Base-by-base conservation (phyloP, 495 filamentous ascomycete genomes). In the Talaromyces nanjingensis region DNA sequence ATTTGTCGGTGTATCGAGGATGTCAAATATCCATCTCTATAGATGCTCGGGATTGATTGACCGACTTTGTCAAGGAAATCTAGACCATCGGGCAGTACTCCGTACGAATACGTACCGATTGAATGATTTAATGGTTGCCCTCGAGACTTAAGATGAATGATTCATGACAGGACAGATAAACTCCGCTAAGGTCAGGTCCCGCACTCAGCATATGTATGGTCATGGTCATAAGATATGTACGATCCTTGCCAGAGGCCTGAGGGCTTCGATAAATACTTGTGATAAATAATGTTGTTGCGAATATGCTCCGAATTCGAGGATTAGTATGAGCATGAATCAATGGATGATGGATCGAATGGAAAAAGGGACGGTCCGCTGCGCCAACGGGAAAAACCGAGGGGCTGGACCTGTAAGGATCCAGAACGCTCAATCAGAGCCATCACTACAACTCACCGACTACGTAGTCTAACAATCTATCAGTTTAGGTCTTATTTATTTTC, bases 121-220 rank as follows among this genome's bases (percentile, higher is more conserved):
- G 45, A 49, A 49, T 20, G n/a, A 49, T 49, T 20, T 49, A n/a
- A 18, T 20, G 45, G 42, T 49, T 18, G 9, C 6, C 2, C 45
- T 2, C 7, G 45, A 6, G 16, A 42, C 37, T 42, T 42, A 14
- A 9, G 37, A 42, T 42, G 37, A 42, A 14, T 42, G 14, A 20
- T 20, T 22, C 45, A 49, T 49, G 45, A 55, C 49, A 20, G 22
- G 49, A 9, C 33, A 20, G n/a, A 53, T 24, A 53, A 14, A 24
- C n/a, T 53, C 18, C 58, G 20, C 58, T 60, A 60, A 45, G 58
- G 58, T 60, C 58, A 60, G 58, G 58, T 60, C 58, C 58, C 58
- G 58, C 18, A 42, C 25, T 16, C 11, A 27, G 29, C 55, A 29
- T 33, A 58, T 16, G 55, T 18, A 34, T 37, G 33, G 9, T 11